These are phyloP conservation scores for Lentinula detonsa DNA, from an alignment of 768 basidiomycete genomes.

Conservation along the genomic window DNA sequence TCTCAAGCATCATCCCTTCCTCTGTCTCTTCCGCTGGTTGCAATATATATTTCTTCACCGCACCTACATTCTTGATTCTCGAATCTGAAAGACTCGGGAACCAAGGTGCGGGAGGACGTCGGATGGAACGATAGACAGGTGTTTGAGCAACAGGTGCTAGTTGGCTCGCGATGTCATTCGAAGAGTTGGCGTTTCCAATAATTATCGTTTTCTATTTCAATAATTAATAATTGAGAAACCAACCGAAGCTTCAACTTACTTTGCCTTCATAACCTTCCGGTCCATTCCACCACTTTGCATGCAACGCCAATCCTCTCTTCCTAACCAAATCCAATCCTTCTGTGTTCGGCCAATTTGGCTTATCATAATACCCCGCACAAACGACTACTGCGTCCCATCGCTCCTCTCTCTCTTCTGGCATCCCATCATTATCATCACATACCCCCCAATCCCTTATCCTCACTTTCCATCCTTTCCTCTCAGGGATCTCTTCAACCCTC, in stretches of 20 bases:
- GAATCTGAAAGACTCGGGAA: conserved; percentile 34
- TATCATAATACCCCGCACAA: conserved; percentile 30
- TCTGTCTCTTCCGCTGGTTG: not conserved
- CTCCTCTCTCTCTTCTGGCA: conserved; percentile 20
- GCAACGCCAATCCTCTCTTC: conserved; percentile 26
- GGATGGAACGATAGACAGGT: conserved; percentile 42
- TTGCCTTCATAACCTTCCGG: conserved; percentile 28
- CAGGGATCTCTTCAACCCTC: conserved; percentile 26
- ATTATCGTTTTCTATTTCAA: conserved; percentile 26
- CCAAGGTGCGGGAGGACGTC: conserved; percentile 22
- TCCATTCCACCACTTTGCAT: conserved; percentile 37
- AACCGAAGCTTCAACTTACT: not conserved
- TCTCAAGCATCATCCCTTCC: conserved; percentile 8
- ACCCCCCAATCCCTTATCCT: conserved; percentile 26
- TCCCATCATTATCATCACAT: conserved; percentile 10
- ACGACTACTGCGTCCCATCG: conserved; percentile 44
- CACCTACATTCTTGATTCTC: conserved; percentile 36
- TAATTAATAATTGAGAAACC: too few relatives aligned
- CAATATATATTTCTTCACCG: conserved; percentile 27
- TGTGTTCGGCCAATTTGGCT: conserved; percentile 35
- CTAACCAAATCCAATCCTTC: conserved; percentile 33
- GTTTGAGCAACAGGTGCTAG: conserved; percentile 27
- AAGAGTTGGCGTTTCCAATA: conserved; percentile 49
- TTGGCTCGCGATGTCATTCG: conserved; percentile 46
- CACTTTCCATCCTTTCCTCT: conserved; percentile 31